Evolutionary conservation across 768 basidiomycete species (phyloP), one percentile per base, ranked within the genome.

Genomic region (Ephemerocybe angulata): DNA sequence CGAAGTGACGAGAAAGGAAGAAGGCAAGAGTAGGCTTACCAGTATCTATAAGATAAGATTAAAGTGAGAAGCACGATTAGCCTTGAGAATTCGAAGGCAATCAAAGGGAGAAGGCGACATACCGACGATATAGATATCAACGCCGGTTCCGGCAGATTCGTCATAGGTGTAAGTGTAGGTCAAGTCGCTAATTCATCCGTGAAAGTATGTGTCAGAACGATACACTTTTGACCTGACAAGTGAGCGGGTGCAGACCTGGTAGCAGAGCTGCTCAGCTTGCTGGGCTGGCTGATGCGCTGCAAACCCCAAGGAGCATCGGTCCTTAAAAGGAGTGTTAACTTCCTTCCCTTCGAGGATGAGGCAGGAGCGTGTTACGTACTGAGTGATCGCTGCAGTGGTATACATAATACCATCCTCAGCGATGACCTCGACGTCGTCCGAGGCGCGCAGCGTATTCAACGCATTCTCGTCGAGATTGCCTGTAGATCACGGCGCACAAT

Each of bases 91-190:
- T 40, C 19, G 33, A 46, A 19, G 25, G n/a, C 53, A 31, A 42
- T 53, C 24, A 19, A 33, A 2, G 28, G 12, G 35, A 29, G 21
- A 33, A 52, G 17, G 49, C 25, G 31, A 58, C 64, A 48, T 52
- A 72, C 70, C 75, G 56, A 75, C 65, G 55, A 75, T 60, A 54
- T 71, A 75, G 54, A 76, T 67, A 57, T 73, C 72, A 44, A 73
- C 75, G 22, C 72, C 73, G 10, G 44, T 33, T 19, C 72, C 72
- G 10, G 68, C 71, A 27, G 61, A 50, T 21, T 52, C 52, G 41
- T 70, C 62, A 52, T 65, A 63, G 55, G 52, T 62, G 51, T 62
- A 63, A 3, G 51, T 60, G 50, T 62, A 70, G 8, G 58, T 63
- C 27, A 62, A 22, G 12, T 42, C 54, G 17, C 59, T 62, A 42